phyloP scores from a whole-genome alignment of 805 yeast species.

The Pichia cabralensis region DNA sequence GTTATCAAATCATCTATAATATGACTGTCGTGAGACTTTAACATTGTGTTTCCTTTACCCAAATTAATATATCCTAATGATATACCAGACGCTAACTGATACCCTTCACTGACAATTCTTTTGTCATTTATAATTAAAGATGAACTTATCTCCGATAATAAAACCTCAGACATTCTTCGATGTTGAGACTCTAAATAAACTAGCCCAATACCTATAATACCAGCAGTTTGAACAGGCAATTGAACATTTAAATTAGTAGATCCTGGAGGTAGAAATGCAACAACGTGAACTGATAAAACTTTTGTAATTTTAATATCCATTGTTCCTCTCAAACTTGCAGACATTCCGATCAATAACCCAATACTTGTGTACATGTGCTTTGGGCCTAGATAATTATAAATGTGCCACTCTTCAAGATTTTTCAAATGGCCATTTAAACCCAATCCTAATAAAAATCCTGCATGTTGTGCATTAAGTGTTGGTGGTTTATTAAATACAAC shows the following conservation, averaged over 20 bases:
- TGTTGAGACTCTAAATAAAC: slow-evolving; percentile 71
- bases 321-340: slow-evolving; percentile 75
- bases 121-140: slow-evolving; percentile 44
- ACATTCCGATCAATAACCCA: slow-evolving; percentile 83
- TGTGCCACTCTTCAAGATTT: slow-evolving; percentile 89
- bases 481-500: slow-evolving; percentile 76
- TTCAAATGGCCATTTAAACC: slow-evolving; percentile 87
- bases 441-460: slow-evolving; percentile 86
- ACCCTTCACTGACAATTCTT: slow-evolving; percentile 61
- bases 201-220: slow-evolving; percentile 81
- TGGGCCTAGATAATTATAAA: slow-evolving; percentile 85
- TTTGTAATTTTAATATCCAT: slow-evolving; percentile 84
- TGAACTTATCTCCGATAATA: slow-evolving; percentile 59
- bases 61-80: slow-evolving; percentile 77
- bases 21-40: slow-evolving; percentile 42
- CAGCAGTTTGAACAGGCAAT: slow-evolving; percentile 80
- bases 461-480: slow-evolving; percentile 68
- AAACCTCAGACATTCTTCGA: slow-evolving; percentile 74
- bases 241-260: slow-evolving; percentile 84
- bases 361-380: slow-evolving; percentile 78
- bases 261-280: slow-evolving; percentile 83
- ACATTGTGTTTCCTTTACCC: slow-evolving; percentile 59
- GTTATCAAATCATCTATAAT: slow-evolving; percentile 51
- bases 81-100: slow-evolving; percentile 80
- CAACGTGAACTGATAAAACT: slow-evolving; percentile 86